These are phyloP conservation scores for Aspergillus transmontanensis DNA, from an alignment of 2,329 filamentous ascomycete species.

Conservation along the genomic window DNA sequence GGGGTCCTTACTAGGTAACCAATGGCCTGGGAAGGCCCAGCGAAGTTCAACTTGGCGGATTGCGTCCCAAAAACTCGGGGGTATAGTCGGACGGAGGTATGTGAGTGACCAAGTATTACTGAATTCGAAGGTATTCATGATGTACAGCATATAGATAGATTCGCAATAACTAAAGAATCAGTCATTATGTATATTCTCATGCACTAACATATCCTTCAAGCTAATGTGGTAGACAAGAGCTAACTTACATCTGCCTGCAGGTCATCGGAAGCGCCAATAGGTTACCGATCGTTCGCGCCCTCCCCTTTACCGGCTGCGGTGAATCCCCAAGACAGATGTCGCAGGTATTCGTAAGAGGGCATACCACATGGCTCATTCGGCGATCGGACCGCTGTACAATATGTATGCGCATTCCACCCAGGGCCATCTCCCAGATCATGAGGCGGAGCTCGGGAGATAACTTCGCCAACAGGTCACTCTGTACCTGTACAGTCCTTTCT, in stretches of 20 bases:
- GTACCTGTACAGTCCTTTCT: constrained; percentile 22
- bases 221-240: neutral
- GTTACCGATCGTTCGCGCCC: neutral
- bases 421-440: constrained; percentile 39
- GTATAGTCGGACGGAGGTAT: constrained; percentile 40
- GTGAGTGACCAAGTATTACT: constrained; percentile 44
- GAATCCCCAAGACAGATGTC: constrained; percentile 38
- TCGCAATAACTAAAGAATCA: constrained; percentile 34
- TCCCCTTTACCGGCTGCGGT: constrained; percentile 30
- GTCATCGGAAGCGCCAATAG: constrained; percentile 34
- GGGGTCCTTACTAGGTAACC: constrained; percentile 44
- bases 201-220: neutral
- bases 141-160: constrained; percentile 39
- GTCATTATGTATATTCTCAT: neutral
- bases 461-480: constrained; percentile 33
- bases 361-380: constrained; percentile 37
- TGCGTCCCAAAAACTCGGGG: constrained; percentile 28
- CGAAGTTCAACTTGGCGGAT: constrained; percentile 40
- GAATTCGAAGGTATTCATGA: constrained; percentile 40
- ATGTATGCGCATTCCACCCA: constrained; percentile 36
- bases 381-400: constrained; percentile 37
- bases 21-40: constrained; percentile 44
- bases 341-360: constrained; percentile 30
- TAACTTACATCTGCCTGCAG: constrained; percentile 40
- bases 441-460: constrained; percentile 40